A percentile compares a stretch with the other conserved stretches of the same genome.
These are phyloP conservation scores for Closterium sp. DNA, from an alignment of 139 green algal species.

Conservation along the genomic window DNA sequence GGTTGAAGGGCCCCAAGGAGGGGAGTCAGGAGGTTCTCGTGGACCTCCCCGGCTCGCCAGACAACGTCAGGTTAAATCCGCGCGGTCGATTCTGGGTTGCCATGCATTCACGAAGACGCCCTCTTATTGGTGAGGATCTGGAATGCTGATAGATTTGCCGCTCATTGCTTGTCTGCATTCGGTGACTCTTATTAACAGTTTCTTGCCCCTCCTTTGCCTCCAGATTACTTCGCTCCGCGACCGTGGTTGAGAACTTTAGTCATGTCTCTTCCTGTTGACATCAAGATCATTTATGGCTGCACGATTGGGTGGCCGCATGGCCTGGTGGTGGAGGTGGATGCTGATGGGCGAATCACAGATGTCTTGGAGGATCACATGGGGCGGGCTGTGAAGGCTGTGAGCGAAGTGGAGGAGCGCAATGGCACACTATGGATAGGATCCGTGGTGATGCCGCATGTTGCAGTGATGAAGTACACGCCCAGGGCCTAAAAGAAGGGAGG, in stretches of 20 bases:
- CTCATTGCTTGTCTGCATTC: neutral
- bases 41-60: conserved; percentile 43
- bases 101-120: conserved; percentile 26
- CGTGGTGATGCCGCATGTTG: neutral
- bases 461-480: neutral
- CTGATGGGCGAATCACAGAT: conserved; percentile 19
- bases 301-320: conserved; percentile 17
- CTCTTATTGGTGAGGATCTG: conserved; percentile 20
- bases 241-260: neutral
- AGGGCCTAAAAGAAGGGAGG: neutral
- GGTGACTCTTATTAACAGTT: neutral
- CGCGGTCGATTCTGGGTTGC: conserved; percentile 37
- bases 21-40: conserved; percentile 40
- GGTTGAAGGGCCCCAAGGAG: conserved; percentile 48
- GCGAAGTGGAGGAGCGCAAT: conserved; percentile 27
- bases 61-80: conserved; percentile 37
- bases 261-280: neutral
- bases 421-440: conserved; percentile 18
- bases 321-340: conserved; percentile 23
- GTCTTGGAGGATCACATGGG: conserved; percentile 27
- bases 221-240: neutral
- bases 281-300: neutral
- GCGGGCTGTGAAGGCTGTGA: conserved; percentile 1
- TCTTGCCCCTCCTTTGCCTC: neutral
- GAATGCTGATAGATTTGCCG: neutral